Evolutionary conservation across 2,329 filamentous ascomycete genomes (phyloP).

Genomic region (Monosporascus sp.): DNA sequence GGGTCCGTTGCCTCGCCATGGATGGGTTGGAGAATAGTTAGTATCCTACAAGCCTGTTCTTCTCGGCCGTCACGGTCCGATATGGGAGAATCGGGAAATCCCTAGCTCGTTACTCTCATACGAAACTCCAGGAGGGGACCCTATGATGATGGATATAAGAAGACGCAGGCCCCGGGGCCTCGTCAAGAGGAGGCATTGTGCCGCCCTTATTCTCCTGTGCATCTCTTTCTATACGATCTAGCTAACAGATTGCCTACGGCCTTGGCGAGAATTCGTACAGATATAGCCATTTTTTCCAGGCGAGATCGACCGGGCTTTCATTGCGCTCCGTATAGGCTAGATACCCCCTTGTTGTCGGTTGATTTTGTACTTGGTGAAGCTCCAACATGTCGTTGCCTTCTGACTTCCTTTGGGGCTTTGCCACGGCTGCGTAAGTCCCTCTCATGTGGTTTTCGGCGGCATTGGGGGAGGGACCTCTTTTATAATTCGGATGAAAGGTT

Average conservation of each 20-base stretch:
- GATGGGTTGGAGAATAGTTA: slow-evolving; percentile 21
- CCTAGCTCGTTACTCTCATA: slow-evolving; percentile 7
- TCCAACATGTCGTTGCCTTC: slow-evolving; percentile 53
- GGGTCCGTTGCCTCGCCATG: slow-evolving; percentile 20
- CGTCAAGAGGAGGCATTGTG: slow-evolving; percentile 8
- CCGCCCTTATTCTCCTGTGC: slow-evolving; percentile 4
- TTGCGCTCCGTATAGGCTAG: slow-evolving; percentile 14
- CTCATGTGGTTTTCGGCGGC: background rate
- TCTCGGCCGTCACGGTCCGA: slow-evolving; percentile 51
- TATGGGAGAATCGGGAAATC: slow-evolving; percentile 35
- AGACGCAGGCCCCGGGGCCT: slow-evolving; percentile 10
- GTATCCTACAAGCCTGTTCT: slow-evolving; percentile 23
- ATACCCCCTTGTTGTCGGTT: slow-evolving; percentile 10
- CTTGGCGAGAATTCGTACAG: slow-evolving; percentile 17
- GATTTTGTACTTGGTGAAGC: slow-evolving; percentile 5
- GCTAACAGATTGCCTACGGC: slow-evolving; percentile 9
- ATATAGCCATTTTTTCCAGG: slow-evolving; percentile 24
- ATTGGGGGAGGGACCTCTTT: background rate
- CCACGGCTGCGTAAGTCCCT: slow-evolving; percentile 61
- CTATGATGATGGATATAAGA: slow-evolving; percentile 19
- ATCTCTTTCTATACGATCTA: background rate
- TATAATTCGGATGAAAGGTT: slow-evolving; percentile 1
- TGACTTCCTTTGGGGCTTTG: slow-evolving; percentile 76
- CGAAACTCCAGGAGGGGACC: slow-evolving; percentile 2
- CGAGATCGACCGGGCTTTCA: slow-evolving; percentile 18